Percentiles rank a stretch among this genome's conserved stretches.
Evolutionary conservation across 805 yeast species (phyloP).

Genomic region (Wickerhamiella musiphila): DNA sequence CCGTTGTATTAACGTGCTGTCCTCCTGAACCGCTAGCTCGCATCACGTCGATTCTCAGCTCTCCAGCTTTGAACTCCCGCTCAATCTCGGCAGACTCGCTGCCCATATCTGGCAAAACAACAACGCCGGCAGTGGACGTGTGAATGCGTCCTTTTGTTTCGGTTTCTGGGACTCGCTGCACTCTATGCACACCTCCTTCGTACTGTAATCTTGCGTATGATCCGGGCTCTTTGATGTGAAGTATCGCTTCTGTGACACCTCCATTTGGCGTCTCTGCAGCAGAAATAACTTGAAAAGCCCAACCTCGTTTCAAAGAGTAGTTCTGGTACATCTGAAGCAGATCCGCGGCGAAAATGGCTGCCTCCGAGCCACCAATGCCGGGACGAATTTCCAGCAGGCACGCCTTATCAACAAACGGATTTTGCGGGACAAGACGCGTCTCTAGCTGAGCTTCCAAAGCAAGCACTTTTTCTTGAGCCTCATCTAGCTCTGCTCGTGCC

Average conservation of each 20-base stretch:
- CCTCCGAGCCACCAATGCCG: slow-evolving; percentile 93
- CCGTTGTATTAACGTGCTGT: slow-evolving; percentile 94
- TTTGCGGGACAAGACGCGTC: slow-evolving; percentile 48
- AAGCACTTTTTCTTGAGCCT: slow-evolving; percentile 29
- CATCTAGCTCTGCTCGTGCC: slow-evolving; percentile 42
- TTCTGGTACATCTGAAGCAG: slow-evolving; percentile 64
- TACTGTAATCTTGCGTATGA: slow-evolving; percentile 55
- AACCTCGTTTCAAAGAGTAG: slow-evolving; percentile 44
- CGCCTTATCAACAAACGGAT: slow-evolving; percentile 56
- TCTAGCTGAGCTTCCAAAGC: slow-evolving; percentile 32
- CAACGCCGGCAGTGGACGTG: slow-evolving; percentile 91
- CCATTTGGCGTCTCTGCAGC: slow-evolving; percentile 33
- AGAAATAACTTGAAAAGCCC: slow-evolving; percentile 51
- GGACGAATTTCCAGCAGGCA: slow-evolving; percentile 78
- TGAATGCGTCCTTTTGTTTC: slow-evolving; percentile 89
- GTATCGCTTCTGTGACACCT: slow-evolving; percentile 62
- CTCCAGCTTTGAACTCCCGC: slow-evolving; percentile 66
- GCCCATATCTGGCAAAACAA: slow-evolving; percentile 57
- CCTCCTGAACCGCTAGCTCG: slow-evolving; percentile 96
- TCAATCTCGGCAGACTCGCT: slow-evolving; percentile 36
- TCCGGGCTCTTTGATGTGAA: slow-evolving; percentile 58
- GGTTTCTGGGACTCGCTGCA: slow-evolving; percentile 84
- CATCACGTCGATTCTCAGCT: slow-evolving; percentile 90
- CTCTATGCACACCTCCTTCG: slow-evolving; percentile 94
- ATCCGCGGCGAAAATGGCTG: slow-evolving; percentile 71